phyloP scores from a whole-genome alignment of 225 moss, liverwort and hornwort genomes.

The Bryum argenteum region DNA sequence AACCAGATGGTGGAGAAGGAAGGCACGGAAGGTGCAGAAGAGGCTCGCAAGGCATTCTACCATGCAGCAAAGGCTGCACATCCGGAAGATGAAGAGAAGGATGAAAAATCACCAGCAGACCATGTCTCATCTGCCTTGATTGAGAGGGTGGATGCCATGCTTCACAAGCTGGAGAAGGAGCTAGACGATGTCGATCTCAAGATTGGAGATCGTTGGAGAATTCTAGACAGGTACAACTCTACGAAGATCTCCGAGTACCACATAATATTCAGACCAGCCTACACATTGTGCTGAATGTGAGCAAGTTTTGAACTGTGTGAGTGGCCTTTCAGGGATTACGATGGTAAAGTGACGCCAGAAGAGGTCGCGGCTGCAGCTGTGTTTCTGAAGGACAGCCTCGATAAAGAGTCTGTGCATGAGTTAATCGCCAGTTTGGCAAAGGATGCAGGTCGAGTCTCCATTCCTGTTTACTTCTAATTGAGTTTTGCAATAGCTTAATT shows the following conservation, averaged over 20 bases:
- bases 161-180: constrained; percentile 99
- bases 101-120: constrained; percentile 63
- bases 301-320: constrained; percentile 15
- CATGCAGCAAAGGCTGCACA: constrained; percentile 54
- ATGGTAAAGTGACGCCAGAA: constrained; percentile 97
- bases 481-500: neutral
- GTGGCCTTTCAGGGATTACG: constrained; percentile 73
- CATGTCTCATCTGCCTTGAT: constrained; percentile 91
- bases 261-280: too few species aligned
- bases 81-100: constrained; percentile 62
- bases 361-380: constrained; percentile 96
- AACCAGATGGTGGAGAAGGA: constrained; percentile 97
- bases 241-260: too few species aligned
- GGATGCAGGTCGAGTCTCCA: constrained; percentile 68
- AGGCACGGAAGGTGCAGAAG: constrained; percentile 91
- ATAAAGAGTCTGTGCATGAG: constrained; percentile 92
- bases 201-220: constrained; percentile 98
- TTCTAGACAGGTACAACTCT: constrained; percentile 79
- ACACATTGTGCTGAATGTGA: neutral
- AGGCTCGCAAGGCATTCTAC: constrained; percentile 86
- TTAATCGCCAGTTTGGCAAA: constrained; percentile 94
- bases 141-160: constrained; percentile 92
- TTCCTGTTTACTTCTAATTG: neutral
- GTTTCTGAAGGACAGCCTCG: constrained; percentile 97
- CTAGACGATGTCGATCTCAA: constrained; percentile 96